Percentiles rank a stretch among this genome's conserved stretches.
Evolutionary conservation across 1,284 basidiomycete genomes (phyloP).

Genomic region (Violaceomyces palustris): DNA sequence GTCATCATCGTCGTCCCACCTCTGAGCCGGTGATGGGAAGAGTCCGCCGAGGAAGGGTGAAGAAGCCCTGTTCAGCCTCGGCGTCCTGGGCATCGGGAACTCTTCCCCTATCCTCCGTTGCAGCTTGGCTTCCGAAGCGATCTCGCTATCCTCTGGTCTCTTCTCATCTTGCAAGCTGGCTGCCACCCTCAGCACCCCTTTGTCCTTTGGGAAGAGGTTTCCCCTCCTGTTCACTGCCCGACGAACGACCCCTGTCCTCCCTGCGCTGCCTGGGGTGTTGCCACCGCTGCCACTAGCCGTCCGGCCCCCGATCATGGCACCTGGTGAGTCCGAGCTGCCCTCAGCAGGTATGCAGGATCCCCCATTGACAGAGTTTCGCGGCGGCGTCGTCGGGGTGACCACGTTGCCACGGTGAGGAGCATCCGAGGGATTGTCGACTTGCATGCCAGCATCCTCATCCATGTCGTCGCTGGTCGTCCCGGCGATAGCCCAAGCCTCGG

Average conservation of each 20-base stretch:
- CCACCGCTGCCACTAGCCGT: constrained; percentile 13
- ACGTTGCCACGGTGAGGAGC: background rate
- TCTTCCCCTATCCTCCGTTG: constrained; percentile 35
- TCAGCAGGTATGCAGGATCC: constrained; percentile 3
- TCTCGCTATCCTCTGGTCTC: constrained; percentile 38
- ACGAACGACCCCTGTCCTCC: constrained; percentile 8
- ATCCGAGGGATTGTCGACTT: too few relatives aligned
- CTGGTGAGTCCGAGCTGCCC: constrained; percentile 8
- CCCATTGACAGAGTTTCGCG: background rate
- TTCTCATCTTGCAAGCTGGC: constrained; percentile 42
- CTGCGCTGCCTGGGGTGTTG: background rate
- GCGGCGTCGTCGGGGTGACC: constrained; percentile 5
- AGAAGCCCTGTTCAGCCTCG: constrained; percentile 7
- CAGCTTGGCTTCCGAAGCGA: constrained; percentile 48
- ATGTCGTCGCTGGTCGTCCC: too few relatives aligned
- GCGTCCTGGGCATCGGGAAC: constrained; percentile 18
- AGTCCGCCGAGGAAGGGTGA: constrained; percentile 3
- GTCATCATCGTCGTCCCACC: constrained; percentile 32
- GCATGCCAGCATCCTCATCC: too few relatives aligned
- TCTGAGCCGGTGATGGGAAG: constrained; percentile 13
- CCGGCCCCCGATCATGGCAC: constrained; percentile 6
- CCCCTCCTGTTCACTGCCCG: constrained; percentile 14
- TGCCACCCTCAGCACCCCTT: constrained; percentile 39
- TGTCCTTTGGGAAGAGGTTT: constrained; percentile 29
- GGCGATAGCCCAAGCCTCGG: too few relatives aligned